Evolutionary conservation across 1,139 yeast species (phyloP).

Genomic region (Hyphopichia fennica): DNA sequence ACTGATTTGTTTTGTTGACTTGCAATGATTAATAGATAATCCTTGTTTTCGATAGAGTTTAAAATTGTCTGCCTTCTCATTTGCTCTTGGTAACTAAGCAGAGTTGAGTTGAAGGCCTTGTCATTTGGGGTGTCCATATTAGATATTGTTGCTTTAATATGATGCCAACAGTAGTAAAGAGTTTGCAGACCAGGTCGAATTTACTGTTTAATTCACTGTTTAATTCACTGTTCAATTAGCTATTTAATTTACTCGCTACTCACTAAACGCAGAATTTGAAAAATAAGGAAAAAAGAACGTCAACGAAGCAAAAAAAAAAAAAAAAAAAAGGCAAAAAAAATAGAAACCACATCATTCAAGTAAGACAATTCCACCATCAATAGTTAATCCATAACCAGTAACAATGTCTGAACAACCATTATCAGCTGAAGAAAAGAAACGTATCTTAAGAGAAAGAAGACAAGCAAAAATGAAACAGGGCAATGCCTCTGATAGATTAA

Average conservation of each 20-base stretch:
- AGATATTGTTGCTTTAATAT: no score
- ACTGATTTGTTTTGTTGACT: constrained; percentile 45
- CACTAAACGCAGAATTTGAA: no score
- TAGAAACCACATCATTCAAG: neutral
- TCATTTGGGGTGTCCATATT: no score
- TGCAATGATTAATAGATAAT: constrained; percentile 44
- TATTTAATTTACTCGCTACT: no score
- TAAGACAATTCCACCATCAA: neutral
- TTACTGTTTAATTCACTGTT: no score
- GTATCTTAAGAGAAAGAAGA: constrained; percentile 63
- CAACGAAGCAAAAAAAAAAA: neutral
- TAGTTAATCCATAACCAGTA: neutral
- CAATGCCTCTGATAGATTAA: constrained; percentile 55
- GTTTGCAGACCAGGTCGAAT: no score
- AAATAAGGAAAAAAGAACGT: neutral
- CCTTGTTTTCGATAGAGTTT: constrained; percentile 45
- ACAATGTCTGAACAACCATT: constrained; percentile 11
- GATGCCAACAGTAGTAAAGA: no score
- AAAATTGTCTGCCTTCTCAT: constrained; percentile 38
- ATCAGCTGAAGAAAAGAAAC: constrained; percentile 63
- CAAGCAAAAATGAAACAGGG: constrained; percentile 67
- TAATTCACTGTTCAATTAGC: no score
- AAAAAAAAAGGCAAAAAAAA: neutral
- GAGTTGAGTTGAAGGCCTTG: neutral
- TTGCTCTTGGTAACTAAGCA: constrained; percentile 33